A percentile compares a stretch with the other conserved stretches of the same genome.
These are phyloP conservation scores for Leccinellum luteum DNA, from an alignment of 768 basidiomycete species.

Conservation along the genomic window DNA sequence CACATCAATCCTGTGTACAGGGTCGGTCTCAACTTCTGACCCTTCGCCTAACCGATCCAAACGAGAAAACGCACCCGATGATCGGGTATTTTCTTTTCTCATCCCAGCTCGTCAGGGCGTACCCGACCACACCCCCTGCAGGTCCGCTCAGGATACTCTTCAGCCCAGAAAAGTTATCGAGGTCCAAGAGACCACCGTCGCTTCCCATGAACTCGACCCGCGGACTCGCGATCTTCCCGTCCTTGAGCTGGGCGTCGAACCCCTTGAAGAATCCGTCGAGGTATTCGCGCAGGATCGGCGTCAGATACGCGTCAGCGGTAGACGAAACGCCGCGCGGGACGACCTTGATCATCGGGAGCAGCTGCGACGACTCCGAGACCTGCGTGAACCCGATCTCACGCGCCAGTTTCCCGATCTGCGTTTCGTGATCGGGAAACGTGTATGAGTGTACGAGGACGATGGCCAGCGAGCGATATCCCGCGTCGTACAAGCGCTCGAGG, in stretches of 20 bases:
- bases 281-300: conserved; percentile 81
- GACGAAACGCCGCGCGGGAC: conserved; percentile 90
- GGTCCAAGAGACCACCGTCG: conserved; percentile 82
- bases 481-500: conserved; percentile 66
- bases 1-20: conserved; percentile 66
- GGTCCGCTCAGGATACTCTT: conserved; percentile 93
- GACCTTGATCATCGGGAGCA: conserved; percentile 96
- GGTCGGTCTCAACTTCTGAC: neutral
- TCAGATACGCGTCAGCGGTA: conserved; percentile 94
- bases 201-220: conserved; percentile 96
- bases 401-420: conserved; percentile 67
- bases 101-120: conserved; percentile 88
- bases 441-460: conserved; percentile 91
- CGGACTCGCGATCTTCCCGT: conserved; percentile 55
- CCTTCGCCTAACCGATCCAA: neutral
- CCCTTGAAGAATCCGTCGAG: conserved; percentile 90
- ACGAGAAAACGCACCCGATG: conserved; percentile 66
- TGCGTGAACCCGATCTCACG: conserved; percentile 83
- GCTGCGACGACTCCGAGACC: conserved; percentile 81
- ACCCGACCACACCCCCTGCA: conserved; percentile 95
- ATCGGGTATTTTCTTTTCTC: conserved; percentile 64
- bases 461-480: conserved; percentile 87
- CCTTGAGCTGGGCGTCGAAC: conserved; percentile 73
- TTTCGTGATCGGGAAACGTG: conserved; percentile 86
- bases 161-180: conserved; percentile 84